These are phyloP conservation scores for Fusarium armeniacum DNA, from an alignment of 2,329 filamentous ascomycete species.

Conservation along the genomic window DNA sequence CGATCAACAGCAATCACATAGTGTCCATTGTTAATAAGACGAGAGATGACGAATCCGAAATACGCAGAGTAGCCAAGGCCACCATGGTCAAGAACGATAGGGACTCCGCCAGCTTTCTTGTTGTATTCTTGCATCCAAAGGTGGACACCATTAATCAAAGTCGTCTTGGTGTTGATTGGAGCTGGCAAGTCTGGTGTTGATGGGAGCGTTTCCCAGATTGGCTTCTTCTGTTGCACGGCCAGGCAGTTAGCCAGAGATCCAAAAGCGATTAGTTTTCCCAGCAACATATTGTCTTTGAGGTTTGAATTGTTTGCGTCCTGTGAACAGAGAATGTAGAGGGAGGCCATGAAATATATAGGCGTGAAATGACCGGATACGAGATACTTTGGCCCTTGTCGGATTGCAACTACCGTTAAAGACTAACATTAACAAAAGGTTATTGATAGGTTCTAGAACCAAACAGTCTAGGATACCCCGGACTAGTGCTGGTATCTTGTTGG, in stretches of 20 bases:
- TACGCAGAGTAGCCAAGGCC: slow-evolving; percentile 60
- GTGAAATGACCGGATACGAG: slow-evolving; percentile 18
- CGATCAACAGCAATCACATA: slow-evolving; percentile 59
- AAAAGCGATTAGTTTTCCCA: slow-evolving; percentile 22
- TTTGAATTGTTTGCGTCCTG: not conserved
- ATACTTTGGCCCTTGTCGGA: not conserved
- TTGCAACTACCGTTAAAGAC: slow-evolving; percentile 2
- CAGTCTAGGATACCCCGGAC: slow-evolving; percentile 16
- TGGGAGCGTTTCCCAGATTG: slow-evolving; percentile 55
- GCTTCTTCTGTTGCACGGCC: slow-evolving; percentile 45
- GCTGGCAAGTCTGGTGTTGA: slow-evolving; percentile 56
- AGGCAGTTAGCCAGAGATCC: slow-evolving; percentile 38
- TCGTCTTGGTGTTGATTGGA: slow-evolving; percentile 51
- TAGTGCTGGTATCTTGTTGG: not conserved
- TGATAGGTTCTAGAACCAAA: not conserved
- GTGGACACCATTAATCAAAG: slow-evolving; percentile 55
- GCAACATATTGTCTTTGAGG: slow-evolving; percentile 9
- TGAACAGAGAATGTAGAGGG: not conserved
- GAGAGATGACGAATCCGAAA: slow-evolving; percentile 56
- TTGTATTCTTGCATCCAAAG: slow-evolving; percentile 61
- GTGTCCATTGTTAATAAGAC: slow-evolving; percentile 52
- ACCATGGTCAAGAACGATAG: slow-evolving; percentile 58
- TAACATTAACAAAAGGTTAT: not conserved
- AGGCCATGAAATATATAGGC: slow-evolving; percentile 8
- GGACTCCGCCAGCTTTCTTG: slow-evolving; percentile 50